phyloP scores from a whole-genome alignment of 2,329 filamentous ascomycete genomes.

The Ophiostoma pallidulum region DNA sequence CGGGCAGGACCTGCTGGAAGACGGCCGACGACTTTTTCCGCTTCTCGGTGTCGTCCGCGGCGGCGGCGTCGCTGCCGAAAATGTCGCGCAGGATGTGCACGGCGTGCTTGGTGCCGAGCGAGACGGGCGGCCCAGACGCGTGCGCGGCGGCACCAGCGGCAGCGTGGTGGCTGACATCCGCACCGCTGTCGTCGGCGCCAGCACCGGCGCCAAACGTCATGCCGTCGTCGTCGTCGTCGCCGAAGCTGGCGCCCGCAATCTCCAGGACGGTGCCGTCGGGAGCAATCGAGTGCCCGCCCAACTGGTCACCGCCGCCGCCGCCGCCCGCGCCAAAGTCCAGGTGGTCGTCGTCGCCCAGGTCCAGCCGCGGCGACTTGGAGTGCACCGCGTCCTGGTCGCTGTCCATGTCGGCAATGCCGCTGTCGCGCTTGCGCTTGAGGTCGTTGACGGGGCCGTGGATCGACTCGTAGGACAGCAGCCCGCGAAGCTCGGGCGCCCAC shows the following conservation, averaged over 20 bases:
- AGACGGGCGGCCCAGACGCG: conserved; percentile 76
- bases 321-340: conserved; percentile 29
- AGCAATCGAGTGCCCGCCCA: conserved; percentile 44
- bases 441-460: conserved; percentile 62
- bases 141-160: conserved; percentile 39
- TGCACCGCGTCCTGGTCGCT: conserved; percentile 53
- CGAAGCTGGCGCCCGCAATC: conserved; percentile 43
- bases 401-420: conserved; percentile 71
- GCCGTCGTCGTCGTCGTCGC: conserved; percentile 37
- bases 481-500: conserved; percentile 88
- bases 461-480: conserved; percentile 80
- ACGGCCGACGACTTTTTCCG: conserved; percentile 68
- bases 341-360: conserved; percentile 53
- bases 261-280: conserved; percentile 56
- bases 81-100: conserved; percentile 88
- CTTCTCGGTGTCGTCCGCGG: conserved; percentile 60
- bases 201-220: conserved; percentile 22
- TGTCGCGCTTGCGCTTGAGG: conserved; percentile 88
- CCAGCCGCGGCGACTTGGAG: conserved; percentile 60
- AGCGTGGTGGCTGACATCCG: conserved; percentile 43
- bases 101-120: conserved; percentile 85
- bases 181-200: conserved; percentile 57
- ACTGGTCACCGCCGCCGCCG: conserved; percentile 39
- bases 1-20: conserved; percentile 86
- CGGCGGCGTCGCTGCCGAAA: conserved; percentile 59